Evolutionary conservation across 805 yeast species (phyloP).

Genomic region (Metahyphopichia silvanorum): DNA sequence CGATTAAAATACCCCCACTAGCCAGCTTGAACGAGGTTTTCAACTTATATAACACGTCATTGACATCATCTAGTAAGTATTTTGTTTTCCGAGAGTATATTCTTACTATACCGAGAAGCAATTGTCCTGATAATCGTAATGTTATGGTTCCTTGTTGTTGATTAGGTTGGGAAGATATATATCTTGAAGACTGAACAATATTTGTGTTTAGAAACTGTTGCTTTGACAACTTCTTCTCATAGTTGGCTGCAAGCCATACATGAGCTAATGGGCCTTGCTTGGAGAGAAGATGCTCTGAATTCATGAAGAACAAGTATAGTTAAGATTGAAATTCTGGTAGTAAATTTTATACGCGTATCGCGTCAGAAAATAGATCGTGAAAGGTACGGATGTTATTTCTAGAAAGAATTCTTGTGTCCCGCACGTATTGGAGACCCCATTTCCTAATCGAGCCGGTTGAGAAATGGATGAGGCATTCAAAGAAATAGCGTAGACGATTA

Average conservation of each 20-base stretch:
- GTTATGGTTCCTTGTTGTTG: slow-evolving; percentile 56
- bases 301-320: slow-evolving; percentile 3
- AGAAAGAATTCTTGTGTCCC: neutral
- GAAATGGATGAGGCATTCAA: no score
- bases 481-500: no score
- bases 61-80: slow-evolving; percentile 77
- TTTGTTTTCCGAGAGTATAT: slow-evolving; percentile 85
- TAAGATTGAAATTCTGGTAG: no score
- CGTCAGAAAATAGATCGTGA: no score
- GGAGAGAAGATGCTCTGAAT: slow-evolving; percentile 50
- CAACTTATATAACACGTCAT: slow-evolving; percentile 68
- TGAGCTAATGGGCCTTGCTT: slow-evolving; percentile 84
- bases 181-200: slow-evolving; percentile 49
- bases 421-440: neutral
- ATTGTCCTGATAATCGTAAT: slow-evolving; percentile 78
- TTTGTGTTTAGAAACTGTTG: slow-evolving; percentile 71
- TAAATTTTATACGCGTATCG: no score
- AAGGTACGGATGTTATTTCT: no score
- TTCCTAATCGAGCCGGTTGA: no score
- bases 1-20: slow-evolving; percentile 24
- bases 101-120: slow-evolving; percentile 80
- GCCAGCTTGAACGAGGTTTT: slow-evolving; percentile 59
- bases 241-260: slow-evolving; percentile 90
- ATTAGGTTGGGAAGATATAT: slow-evolving; percentile 49
- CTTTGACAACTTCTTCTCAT: slow-evolving; percentile 73